Evolutionary conservation across 345 rosid genomes (phyloP).

Genomic region (Brassica cretica): DNA sequence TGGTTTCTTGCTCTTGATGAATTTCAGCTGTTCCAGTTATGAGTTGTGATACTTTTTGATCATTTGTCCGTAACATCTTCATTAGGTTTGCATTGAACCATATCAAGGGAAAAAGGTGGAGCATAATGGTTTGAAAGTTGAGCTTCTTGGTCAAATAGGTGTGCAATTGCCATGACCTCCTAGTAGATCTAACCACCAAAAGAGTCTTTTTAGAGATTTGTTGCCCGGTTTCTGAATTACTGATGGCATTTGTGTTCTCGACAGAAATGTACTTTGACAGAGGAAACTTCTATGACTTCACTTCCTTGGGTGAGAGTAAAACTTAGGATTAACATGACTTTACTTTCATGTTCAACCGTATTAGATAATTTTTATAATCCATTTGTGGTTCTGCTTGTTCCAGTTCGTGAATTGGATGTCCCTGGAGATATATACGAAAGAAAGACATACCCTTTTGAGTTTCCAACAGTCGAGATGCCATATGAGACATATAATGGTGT

Average conservation of each 20-base stretch:
- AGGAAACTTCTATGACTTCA: constrained; percentile 93
- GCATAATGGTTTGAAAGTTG: constrained; percentile 92
- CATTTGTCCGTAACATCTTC: not conserved
- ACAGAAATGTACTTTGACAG: constrained; percentile 97
- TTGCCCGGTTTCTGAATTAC: constrained; percentile 7
- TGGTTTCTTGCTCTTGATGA: not conserved
- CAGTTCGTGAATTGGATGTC: not conserved
- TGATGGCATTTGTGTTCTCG: constrained; percentile 24
- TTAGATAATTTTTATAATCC: not conserved
- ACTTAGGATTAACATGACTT: not conserved
- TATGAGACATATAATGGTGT: constrained; percentile 93
- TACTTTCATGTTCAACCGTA: not conserved
- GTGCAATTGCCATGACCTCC: constrained; percentile 19
- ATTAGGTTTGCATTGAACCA: constrained; percentile 82
- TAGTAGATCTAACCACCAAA: not conserved
- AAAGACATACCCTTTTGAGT: constrained; percentile 89
- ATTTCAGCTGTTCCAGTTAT: not conserved
- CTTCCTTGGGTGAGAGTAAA: constrained; percentile 81
- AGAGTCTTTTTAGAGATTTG: constrained; percentile 4
- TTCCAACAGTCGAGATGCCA: constrained; percentile 98
- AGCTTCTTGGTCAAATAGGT: constrained; percentile 98
- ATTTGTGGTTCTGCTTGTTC: not conserved
- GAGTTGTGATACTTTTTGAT: constrained; percentile 1
- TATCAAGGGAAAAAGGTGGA: constrained; percentile 93
- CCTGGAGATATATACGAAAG: constrained; percentile 57